Evolutionary conservation across 2,329 filamentous ascomycete species (phyloP).

Genomic region (Ophiostoma tasmaniense): DNA sequence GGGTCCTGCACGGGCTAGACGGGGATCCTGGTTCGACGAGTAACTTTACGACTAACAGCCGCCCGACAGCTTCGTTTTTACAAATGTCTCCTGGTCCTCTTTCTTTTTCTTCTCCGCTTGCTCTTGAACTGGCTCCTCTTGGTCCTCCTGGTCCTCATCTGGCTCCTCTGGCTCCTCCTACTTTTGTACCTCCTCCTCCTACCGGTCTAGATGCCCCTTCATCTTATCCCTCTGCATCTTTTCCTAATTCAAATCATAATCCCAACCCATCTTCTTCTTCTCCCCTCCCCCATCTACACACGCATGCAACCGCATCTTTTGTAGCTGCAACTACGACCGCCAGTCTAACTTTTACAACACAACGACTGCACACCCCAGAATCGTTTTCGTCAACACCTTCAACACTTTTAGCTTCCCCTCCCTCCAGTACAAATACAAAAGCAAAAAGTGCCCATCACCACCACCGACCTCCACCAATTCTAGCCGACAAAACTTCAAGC

Average conservation of each 20-base stretch:
- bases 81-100: background rate
- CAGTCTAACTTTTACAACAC: background rate
- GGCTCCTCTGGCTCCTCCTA: background rate
- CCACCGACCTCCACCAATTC: background rate
- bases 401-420: background rate
- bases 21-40: slow-evolving; percentile 10
- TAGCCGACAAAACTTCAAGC: background rate
- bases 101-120: slow-evolving; percentile 8
- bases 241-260: background rate
- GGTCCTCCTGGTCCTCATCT: background rate
- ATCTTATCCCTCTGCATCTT: background rate
- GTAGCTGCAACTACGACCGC: background rate
- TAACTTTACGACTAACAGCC: background rate
- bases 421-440: background rate
- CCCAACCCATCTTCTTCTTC: background rate
- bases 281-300: background rate
- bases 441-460: background rate
- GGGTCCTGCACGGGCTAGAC: slow-evolving; percentile 12
- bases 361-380: background rate
- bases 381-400: background rate
- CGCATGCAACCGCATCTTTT: background rate
- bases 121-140: background rate
- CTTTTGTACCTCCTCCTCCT: background rate
- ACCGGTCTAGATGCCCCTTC: background rate
- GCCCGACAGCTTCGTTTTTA: background rate